phyloP scores from a whole-genome alignment of 805 yeast species.

The Metschnikowia corniflorae region DNA sequence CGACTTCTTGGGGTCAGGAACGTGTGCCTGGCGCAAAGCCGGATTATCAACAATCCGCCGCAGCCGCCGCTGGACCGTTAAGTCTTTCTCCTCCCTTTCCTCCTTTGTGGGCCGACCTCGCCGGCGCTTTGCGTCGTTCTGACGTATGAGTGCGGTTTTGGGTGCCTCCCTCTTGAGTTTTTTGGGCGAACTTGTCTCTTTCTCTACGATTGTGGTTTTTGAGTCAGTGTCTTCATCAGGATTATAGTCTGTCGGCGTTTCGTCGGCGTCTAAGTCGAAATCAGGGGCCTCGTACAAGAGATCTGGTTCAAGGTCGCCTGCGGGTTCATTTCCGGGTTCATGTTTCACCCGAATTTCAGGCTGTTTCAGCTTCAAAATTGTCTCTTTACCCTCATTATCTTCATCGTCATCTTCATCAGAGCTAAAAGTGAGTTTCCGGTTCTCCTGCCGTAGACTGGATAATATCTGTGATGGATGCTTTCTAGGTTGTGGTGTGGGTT shows the following conservation, averaged over 20 bases:
- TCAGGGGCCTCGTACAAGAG: background rate
- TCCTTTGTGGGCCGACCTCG: constrained; percentile 18
- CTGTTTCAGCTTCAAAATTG: background rate
- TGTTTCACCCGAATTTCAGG: background rate
- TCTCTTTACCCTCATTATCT: background rate
- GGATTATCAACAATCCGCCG: constrained; percentile 16
- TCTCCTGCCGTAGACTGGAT: constrained; percentile 4
- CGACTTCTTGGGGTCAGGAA: constrained; percentile 2
- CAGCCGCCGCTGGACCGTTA: constrained; percentile 14
- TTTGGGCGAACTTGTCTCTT: background rate
- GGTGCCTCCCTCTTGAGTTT: background rate
- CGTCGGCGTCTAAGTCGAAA: background rate
- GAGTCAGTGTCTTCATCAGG: background rate
- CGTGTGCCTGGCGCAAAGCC: constrained; percentile 9
- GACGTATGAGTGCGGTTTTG: background rate
- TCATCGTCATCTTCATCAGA: constrained; percentile 17
- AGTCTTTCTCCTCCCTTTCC: constrained; percentile 10
- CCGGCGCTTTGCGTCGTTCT: constrained; percentile 10
- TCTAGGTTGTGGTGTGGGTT: background rate
- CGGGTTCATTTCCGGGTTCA: background rate
- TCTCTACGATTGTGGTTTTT: no score
- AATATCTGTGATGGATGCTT: no score
- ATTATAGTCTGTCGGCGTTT: background rate
- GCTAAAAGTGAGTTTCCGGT: constrained; percentile 11
- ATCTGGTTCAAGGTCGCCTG: background rate